phyloP scores from a whole-genome alignment of 2,329 filamentous ascomycete genomes.

The Aspergillus fumigatiaffinis region DNA sequence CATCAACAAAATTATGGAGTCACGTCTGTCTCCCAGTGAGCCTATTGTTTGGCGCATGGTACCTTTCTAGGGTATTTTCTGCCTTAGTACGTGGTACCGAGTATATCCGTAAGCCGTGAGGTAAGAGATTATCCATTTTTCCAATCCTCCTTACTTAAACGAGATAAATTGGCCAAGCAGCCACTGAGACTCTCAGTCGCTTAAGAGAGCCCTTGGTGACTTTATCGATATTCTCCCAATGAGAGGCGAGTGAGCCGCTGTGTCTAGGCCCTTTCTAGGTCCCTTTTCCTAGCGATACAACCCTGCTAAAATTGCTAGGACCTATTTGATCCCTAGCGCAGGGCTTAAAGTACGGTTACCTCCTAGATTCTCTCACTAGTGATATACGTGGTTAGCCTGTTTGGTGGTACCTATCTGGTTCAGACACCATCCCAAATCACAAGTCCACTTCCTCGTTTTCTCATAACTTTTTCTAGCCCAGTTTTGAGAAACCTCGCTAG shows the following conservation, averaged over 20 bases:
- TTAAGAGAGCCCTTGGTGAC: background rate
- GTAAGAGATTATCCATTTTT: background rate
- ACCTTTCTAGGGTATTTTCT: background rate
- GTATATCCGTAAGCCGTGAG: background rate
- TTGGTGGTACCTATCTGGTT: no score
- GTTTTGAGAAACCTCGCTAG: background rate
- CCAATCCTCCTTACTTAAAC: background rate
- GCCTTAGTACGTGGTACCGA: background rate
- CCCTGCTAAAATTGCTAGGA: background rate
- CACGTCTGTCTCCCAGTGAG: background rate
- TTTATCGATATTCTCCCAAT: no score
- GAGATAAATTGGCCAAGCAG: no score
- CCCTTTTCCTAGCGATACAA: background rate
- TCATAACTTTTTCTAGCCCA: background rate
- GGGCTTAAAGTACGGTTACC: background rate
- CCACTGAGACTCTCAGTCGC: no score
- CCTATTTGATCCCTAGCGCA: background rate
- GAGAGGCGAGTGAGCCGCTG: background rate
- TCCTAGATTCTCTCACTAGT: background rate
- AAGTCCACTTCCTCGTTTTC: background rate
- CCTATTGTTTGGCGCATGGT: background rate
- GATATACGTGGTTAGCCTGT: background rate
- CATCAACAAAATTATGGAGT: background rate
- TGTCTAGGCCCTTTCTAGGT: background rate
- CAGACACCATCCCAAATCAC: background rate